phyloP scores from a whole-genome alignment of 805 yeast genomes.

The Grigorovia jiainica region DNA sequence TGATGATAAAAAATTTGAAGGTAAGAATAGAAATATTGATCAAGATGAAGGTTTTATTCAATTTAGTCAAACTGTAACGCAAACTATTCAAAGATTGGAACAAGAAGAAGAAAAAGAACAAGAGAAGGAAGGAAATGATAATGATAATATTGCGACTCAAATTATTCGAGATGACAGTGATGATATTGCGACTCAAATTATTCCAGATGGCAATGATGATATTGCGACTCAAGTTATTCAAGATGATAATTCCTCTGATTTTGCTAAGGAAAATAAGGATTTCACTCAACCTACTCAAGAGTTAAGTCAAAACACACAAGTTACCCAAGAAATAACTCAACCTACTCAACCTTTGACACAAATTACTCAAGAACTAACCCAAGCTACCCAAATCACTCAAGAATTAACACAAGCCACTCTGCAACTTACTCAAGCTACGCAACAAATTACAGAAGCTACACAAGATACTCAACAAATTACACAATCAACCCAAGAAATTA shows the following conservation, averaged over 20 bases:
- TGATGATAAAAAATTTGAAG: neutral
- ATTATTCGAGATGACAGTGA: neutral
- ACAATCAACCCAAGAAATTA: too few relatives aligned
- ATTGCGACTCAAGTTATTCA: neutral
- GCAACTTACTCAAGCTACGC: neutral
- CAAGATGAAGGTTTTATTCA: neutral
- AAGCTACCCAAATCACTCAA: neutral
- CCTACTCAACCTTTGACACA: neutral
- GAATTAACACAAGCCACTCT: neutral
- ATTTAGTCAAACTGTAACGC: neutral
- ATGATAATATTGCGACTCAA: neutral
- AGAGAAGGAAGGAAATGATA: neutral
- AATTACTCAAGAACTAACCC: neutral
- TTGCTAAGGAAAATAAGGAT: neutral
- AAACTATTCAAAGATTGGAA: neutral
- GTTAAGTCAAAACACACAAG: neutral
- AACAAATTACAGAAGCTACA: neutral
- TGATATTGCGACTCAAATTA: neutral
- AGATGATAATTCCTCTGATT: too few relatives aligned
- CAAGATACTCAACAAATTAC: slow-evolving; percentile 1
- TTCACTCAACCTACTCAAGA: neutral
- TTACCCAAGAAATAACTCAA: neutral
- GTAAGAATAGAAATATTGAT: neutral
- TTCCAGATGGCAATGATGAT: neutral
- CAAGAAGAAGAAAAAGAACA: neutral